Conservation (phyloP, 2,329 filamentous ascomycete species). For the Orbilia brochopaga region DNA sequence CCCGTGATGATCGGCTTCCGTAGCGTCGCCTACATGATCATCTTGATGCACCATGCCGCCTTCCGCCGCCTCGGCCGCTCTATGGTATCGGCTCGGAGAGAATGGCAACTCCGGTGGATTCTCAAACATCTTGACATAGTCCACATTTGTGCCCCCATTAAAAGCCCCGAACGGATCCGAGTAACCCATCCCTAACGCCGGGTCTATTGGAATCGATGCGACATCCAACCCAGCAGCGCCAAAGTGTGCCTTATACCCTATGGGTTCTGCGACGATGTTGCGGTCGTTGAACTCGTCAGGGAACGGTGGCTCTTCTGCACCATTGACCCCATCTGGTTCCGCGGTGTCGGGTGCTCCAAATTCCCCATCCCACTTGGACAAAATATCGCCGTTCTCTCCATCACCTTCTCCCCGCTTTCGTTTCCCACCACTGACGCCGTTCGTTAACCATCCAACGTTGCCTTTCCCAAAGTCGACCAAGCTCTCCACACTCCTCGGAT, state of each 20-base stretch:
- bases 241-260: constrained; percentile 42
- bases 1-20: constrained; percentile 14
- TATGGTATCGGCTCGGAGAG: constrained; percentile 20
- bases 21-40: constrained; percentile 1
- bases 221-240: constrained; percentile 34
- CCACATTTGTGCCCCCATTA: constrained; percentile 23
- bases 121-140: constrained; percentile 43
- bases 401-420: constrained; percentile 56
- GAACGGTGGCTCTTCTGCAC: constrained; percentile 9
- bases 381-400: constrained; percentile 10
- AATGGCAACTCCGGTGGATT: constrained; percentile 41
- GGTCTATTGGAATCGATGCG: constrained; percentile 50
- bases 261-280: constrained; percentile 26
- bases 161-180: constrained; percentile 6
- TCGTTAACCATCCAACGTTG: constrained; percentile 81
- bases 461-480: constrained; percentile 89
- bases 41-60: not conserved
- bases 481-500: constrained; percentile 86
- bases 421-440: constrained; percentile 59
- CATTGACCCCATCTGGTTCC: constrained; percentile 22
- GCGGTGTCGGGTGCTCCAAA: constrained; percentile 37
- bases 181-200: constrained; percentile 30
- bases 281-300: constrained; percentile 40
- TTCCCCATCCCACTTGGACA: constrained; percentile 42
- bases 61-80: constrained; percentile 4